Conservation (phyloP, 768 basidiomycete genomes). For the Pleurotus pulmonarius region DNA sequence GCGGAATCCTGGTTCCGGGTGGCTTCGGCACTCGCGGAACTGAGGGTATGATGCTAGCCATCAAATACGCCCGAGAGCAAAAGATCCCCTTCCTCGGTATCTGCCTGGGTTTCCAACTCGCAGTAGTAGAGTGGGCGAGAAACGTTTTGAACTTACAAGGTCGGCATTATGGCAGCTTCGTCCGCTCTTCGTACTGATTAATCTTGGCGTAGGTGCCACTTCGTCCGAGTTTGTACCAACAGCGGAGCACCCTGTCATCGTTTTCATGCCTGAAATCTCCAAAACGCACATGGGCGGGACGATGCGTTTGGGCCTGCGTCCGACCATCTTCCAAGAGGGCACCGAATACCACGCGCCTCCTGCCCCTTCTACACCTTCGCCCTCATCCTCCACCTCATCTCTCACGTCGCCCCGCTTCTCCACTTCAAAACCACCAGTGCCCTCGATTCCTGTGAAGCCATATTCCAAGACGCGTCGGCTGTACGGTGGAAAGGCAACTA, state of each 20-base stretch:
- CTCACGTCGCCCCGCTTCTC: neutral
- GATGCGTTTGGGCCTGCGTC: slow-evolving; percentile 99
- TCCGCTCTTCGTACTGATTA: neutral
- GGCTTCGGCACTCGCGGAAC: slow-evolving; percentile 93
- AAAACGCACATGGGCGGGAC: slow-evolving; percentile 98
- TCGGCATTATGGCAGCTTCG: slow-evolving; percentile 23
- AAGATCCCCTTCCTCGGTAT: slow-evolving; percentile 94
- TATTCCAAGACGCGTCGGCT: slow-evolving; percentile 75
- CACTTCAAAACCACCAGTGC: neutral
- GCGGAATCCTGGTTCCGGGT: slow-evolving; percentile 95
- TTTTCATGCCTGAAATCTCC: slow-evolving; percentile 99
- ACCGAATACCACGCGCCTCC: slow-evolving; percentile 36
- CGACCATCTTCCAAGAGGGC: slow-evolving; percentile 79
- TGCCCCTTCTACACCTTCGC: neutral
- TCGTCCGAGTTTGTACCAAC: slow-evolving; percentile 76
- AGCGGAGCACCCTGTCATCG: slow-evolving; percentile 67
- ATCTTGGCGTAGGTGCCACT: slow-evolving; percentile 75
- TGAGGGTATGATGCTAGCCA: slow-evolving; percentile 98
- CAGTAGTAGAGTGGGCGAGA: slow-evolving; percentile 93
- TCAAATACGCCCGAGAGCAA: slow-evolving; percentile 94
- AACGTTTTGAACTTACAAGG: slow-evolving; percentile 72
- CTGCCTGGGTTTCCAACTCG: slow-evolving; percentile 96
- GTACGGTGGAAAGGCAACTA: slow-evolving; percentile 77
- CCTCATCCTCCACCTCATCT: neutral
- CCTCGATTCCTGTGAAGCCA: slow-evolving; percentile 6